Conservation (phyloP, 2,329 filamentous ascomycete species). For the Neonectria punicea region DNA sequence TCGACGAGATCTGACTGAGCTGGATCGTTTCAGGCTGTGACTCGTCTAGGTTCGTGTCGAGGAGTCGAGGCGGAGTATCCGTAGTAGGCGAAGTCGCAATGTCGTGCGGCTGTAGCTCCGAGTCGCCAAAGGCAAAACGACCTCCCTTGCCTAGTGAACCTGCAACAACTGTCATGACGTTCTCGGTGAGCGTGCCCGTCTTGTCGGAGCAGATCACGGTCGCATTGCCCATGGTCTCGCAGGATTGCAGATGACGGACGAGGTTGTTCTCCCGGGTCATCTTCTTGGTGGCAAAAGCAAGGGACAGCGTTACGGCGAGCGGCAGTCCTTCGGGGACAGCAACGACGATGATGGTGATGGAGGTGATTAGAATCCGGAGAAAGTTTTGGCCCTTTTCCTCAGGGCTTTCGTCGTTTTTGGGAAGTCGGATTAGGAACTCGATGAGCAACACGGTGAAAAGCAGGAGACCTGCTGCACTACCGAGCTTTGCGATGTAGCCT, state of each 20-base stretch:
- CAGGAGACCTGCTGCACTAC: slow-evolving; percentile 73
- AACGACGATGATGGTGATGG: slow-evolving; percentile 73
- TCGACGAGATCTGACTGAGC: background rate
- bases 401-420: slow-evolving; percentile 56
- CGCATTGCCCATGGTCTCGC: slow-evolving; percentile 77
- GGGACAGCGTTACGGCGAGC: slow-evolving; percentile 72
- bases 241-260: slow-evolving; percentile 72
- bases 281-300: slow-evolving; percentile 74
- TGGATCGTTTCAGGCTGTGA: too few species aligned
- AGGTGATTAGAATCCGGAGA: slow-evolving; percentile 71
- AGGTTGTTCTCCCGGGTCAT: slow-evolving; percentile 78
- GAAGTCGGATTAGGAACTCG: slow-evolving; percentile 74
- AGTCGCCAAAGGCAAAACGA: slow-evolving; percentile 55
- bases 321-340: slow-evolving; percentile 74
- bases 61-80: too few species aligned
- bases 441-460: slow-evolving; percentile 84
- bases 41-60: too few species aligned
- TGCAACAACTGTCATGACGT: slow-evolving; percentile 79
- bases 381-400: slow-evolving; percentile 67
- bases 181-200: slow-evolving; percentile 60
- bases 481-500: slow-evolving; percentile 51
- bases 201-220: slow-evolving; percentile 80
- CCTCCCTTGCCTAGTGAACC: slow-evolving; percentile 56
- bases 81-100: too few species aligned
- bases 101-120: too few species aligned